Percentiles rank a stretch among this genome's conserved stretches.
Conservation (phyloP, 495 filamentous ascomycete species). For the Aspergillus saccharolyticus region DNA sequence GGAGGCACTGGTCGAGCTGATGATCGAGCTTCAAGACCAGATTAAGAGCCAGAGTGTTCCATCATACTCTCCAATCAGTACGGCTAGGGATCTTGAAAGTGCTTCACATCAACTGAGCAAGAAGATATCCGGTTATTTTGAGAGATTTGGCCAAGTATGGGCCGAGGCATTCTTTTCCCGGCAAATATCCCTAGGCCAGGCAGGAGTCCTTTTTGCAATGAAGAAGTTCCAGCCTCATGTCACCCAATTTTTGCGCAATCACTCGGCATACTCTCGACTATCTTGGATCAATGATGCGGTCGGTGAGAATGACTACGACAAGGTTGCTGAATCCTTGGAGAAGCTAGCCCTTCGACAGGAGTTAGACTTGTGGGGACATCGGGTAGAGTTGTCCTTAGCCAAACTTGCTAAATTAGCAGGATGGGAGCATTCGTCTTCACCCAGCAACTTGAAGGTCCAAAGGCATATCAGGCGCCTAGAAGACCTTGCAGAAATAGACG, state of each 20-base stretch:
- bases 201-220: slow-evolving; percentile 60
- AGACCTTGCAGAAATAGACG: slow-evolving; percentile 57
- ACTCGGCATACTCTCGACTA: slow-evolving; percentile 66
- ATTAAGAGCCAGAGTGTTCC: slow-evolving; percentile 21
- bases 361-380: slow-evolving; percentile 78
- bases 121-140: slow-evolving; percentile 59
- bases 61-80: slow-evolving; percentile 7
- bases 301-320: slow-evolving; percentile 63
- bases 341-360: slow-evolving; percentile 61
- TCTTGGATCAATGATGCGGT: slow-evolving; percentile 91
- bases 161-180: slow-evolving; percentile 75
- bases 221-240: slow-evolving; percentile 60
- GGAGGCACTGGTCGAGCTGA: slow-evolving; percentile 60
- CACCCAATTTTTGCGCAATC: slow-evolving; percentile 68
- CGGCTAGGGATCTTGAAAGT: slow-evolving; percentile 13
- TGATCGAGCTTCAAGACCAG: slow-evolving; percentile 46
- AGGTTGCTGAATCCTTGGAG: slow-evolving; percentile 62
- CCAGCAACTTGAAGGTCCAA: slow-evolving; percentile 21
- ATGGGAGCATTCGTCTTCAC: slow-evolving; percentile 27
- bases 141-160: slow-evolving; percentile 68
- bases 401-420: slow-evolving; percentile 73
- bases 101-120: slow-evolving; percentile 35
- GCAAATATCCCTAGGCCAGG: slow-evolving; percentile 59
- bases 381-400: slow-evolving; percentile 81
- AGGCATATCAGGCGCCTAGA: slow-evolving; percentile 46